Evolutionary conservation across 371 early-diverging fungal genomes (phyloP), one percentile per base, ranked within the genome.

Genomic region (Circinella minor): DNA sequence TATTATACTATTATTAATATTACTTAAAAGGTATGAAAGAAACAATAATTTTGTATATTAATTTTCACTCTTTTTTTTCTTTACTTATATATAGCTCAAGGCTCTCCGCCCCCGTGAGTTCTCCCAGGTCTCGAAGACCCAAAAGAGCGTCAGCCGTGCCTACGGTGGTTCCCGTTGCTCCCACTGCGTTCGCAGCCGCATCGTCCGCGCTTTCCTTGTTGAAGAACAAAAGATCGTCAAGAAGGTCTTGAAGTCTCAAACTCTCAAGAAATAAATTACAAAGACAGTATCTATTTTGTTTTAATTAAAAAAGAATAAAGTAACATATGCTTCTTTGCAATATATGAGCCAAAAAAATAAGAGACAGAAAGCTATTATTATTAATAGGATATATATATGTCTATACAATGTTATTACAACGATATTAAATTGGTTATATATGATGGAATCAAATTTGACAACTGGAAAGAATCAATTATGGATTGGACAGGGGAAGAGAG

Each of bases 141-240:
- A 95, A 81, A 97, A 97, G 94, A 83, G 80, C 82, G 96, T 98
- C 74, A 89, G 87, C 84, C 94, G 98, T 77, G 95, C 98, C 67
- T 98, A 98, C 82, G 98, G 98, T 85, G 98, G 98, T 73, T 92
- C 92, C 74, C 95, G 96, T 73, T 98, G 98, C 87, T 89, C 89
- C 73, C 78, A 81, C 85, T 97, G 98, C 88, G 98, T 98, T 64
- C 93, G 98, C 82, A 89, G 89, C 81, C 93, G 95, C 73, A 96
- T 98, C 85, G 94, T 98, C 74, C 96, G 98, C 76, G 96, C 98
- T 77, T 98, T 98, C 93, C 89, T 98, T 79, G 94, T 98, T 75
- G 98, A 98, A 88, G 98, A 98, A 88, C 97, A 97, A 86, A 97
- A 97, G 94, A 96, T 98, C 74, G 97, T 97, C 81, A 97, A 97